Evolutionary conservation across 345 rosid species (phyloP).

Genomic region (Aquilaria sinensis): DNA sequence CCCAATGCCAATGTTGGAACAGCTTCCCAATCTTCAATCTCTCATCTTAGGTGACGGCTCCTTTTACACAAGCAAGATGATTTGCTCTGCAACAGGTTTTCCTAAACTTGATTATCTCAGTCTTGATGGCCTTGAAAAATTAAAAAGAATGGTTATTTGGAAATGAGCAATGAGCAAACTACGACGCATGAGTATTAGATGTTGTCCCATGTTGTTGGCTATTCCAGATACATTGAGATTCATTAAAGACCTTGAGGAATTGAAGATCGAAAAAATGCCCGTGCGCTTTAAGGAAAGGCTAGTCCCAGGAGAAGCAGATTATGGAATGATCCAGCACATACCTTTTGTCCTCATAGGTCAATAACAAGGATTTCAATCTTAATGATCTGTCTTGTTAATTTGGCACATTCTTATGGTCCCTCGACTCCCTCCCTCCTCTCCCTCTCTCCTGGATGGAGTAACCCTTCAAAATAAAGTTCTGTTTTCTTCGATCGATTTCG

Average conservation of each 20-base stretch:
- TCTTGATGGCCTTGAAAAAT: constrained; percentile 11
- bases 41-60: constrained; percentile 14
- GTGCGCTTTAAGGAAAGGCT: constrained; percentile 13
- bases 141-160: constrained; percentile 12
- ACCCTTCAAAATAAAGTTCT: no score
- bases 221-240: constrained; percentile 15
- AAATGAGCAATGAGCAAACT: constrained; percentile 10
- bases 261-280: constrained; percentile 17
- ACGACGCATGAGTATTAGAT: constrained; percentile 12
- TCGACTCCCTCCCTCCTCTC: no score
- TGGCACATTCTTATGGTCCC: no score
- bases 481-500: no score
- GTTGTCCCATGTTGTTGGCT: constrained; percentile 6
- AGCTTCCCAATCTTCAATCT: constrained; percentile 13
- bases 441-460: no score
- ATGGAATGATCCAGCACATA: no score
- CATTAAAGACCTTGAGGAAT: constrained; percentile 12
- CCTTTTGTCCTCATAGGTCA: no score
- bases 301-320: background rate
- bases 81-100: constrained; percentile 8
- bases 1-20: constrained; percentile 12
- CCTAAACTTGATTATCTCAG: constrained; percentile 11
- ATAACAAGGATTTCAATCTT: no score
- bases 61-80: constrained; percentile 4
- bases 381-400: no score